phyloP scores from a whole-genome alignment of 805 yeast genomes.

The Saturnispora serradocipensis region DNA sequence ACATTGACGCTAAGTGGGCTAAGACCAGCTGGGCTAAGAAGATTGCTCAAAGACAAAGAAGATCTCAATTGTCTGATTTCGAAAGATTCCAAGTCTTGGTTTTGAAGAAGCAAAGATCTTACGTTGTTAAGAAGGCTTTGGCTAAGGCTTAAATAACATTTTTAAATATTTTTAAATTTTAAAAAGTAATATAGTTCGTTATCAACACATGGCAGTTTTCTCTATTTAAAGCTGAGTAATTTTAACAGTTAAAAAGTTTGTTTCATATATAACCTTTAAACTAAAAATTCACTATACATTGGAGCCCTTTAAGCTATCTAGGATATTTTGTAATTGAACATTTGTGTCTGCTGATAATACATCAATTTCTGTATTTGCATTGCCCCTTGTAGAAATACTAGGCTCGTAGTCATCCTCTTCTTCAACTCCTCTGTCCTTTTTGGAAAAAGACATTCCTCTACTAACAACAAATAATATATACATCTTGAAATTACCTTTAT shows the following conservation, averaged over 20 bases:
- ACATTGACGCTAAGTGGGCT: constrained; percentile 83
- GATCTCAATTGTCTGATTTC: constrained; percentile 90
- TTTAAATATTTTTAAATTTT: not conserved
- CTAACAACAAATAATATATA: constrained; percentile 24
- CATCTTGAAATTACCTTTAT: constrained; percentile 15
- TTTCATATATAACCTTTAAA: not conserved
- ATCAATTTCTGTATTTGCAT: not conserved
- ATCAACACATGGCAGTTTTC: not conserved
- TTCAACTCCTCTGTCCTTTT: not conserved
- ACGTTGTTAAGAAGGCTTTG: constrained; percentile 89
- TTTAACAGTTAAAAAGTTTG: not conserved
- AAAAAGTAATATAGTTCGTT: not conserved
- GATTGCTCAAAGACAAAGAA: constrained; percentile 89
- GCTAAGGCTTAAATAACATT: constrained; percentile 72
- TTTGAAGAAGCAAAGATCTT: constrained; percentile 95
- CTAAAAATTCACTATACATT: not conserved
- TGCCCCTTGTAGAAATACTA: not conserved
- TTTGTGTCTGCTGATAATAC: not conserved
- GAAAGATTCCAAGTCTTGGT: constrained; percentile 99
- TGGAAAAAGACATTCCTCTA: constrained; percentile 14
- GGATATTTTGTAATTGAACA: constrained; percentile 2
- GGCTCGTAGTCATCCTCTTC: constrained; percentile 13
- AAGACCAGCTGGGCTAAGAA: constrained; percentile 96
- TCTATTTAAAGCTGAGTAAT: not conserved
- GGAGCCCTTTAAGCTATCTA: constrained; percentile 1